Evolutionary conservation across 176 grass and related monocot species (phyloP).

Genomic region (Carex parvula): DNA sequence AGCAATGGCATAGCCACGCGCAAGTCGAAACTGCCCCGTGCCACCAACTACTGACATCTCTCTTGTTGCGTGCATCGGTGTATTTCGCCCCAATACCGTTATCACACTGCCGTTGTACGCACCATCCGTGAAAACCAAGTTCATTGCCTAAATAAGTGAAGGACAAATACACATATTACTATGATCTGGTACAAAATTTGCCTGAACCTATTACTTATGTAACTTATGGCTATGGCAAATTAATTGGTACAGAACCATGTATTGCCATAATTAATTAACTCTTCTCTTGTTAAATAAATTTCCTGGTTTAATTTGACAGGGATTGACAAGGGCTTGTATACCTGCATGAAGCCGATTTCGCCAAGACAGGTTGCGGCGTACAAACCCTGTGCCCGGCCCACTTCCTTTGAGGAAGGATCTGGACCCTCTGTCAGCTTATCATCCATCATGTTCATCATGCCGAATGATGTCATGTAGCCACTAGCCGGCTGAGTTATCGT

Average conservation of each 20-base stretch:
- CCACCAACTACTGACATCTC: slow-evolving; percentile 68
- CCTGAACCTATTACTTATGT: not conserved
- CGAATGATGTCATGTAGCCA: slow-evolving; percentile 27
- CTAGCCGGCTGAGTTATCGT: slow-evolving; percentile 9
- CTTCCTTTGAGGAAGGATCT: slow-evolving; percentile 18
- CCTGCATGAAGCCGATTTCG: slow-evolving; percentile 51
- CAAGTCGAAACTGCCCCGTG: slow-evolving; percentile 58
- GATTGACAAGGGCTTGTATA: not conserved
- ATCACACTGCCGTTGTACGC: slow-evolving; percentile 55
- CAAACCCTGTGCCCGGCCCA: slow-evolving; percentile 61
- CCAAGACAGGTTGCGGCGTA: slow-evolving; percentile 45
- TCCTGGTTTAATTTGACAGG: not conserved
- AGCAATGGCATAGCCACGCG: slow-evolving; percentile 47
- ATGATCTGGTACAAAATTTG: not conserved
- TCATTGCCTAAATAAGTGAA: slow-evolving; percentile 39
- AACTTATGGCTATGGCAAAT: not conserved
- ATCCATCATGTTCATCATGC: slow-evolving; percentile 53
- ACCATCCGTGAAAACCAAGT: slow-evolving; percentile 50
- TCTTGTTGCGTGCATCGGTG: slow-evolving; percentile 34
- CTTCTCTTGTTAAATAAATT: not conserved
- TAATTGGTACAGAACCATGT: not conserved
- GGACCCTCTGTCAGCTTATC: slow-evolving; percentile 59
- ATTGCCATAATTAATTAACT: not conserved
- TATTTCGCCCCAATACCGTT: slow-evolving; percentile 56
- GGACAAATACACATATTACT: not conserved